Evolutionary conservation across 2,329 filamentous ascomycete species (phyloP), one percentile per base, ranked within the genome.

Genomic region (Trichoderma hamatum): DNA sequence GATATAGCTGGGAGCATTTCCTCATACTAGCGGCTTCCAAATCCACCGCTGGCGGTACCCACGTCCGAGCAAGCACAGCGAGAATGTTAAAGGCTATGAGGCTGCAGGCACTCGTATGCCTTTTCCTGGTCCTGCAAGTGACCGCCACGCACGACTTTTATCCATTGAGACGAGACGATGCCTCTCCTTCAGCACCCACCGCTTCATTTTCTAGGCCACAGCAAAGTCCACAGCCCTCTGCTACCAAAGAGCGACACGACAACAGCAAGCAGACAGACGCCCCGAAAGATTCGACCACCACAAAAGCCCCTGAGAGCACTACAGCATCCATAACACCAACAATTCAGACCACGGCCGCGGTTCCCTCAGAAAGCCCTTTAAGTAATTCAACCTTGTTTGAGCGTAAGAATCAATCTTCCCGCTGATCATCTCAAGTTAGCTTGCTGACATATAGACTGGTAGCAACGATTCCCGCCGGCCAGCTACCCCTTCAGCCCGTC

Each of bases 401-500:
- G 72, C 71, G 80, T 82, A 75, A 34, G 77, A 30, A 36, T 7
- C 7, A 10, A 28, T 16, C 6, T 14, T 39, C 5, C 51, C 32
- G 19, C 19, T 32, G 0, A 16, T 32, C 10, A 39, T 30, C 6
- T 6, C 13, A 49, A 52, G 19, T n/a, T 61, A n/a, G 32, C 62
- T 49, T 67, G 54, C 61, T 69, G 59, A 67, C 28, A 36, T 30
- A 10, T 14, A 26, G n/a, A 7, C 14, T 11, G 2, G 16, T 70
- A 86, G 85, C 75, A 34, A 83, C 82, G 2, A 81, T 88, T 58
- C 79, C 82, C 3, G 77, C 75, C 5, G 85, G 84, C 56, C 77
- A 86, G 62, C 84, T 97, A 21, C 95, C 95, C 0, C 82, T 97
- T 39, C 75, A 86, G 28, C 94, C 95, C 0, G 80, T 79, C 67